phyloP scores from a whole-genome alignment of 202 grass and related monocot genomes.

The Setaria italica region DNA sequence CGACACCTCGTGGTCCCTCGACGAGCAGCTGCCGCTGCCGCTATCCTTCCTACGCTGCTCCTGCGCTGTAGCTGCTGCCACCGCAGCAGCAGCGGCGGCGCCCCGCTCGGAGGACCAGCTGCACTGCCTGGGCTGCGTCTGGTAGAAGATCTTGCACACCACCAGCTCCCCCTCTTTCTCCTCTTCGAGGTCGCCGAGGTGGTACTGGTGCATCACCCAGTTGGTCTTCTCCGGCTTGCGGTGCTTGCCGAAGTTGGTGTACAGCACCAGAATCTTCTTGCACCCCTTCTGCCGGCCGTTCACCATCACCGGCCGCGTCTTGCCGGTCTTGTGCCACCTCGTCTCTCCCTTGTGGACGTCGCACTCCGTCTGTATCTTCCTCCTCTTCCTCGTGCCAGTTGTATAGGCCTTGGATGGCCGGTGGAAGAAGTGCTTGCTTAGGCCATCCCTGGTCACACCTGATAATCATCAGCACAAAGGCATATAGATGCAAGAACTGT shows the following conservation, averaged over 20 bases:
- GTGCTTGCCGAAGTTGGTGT: slow-evolving; percentile 97
- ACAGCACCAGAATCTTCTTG: slow-evolving; percentile 97
- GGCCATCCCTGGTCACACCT: slow-evolving; percentile 92
- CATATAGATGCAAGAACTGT: slow-evolving; percentile 29
- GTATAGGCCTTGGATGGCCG: slow-evolving; percentile 92
- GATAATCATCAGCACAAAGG: slow-evolving; percentile 37
- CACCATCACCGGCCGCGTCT: slow-evolving; percentile 88
- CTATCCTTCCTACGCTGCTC: slow-evolving; percentile 66
- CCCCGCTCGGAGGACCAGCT: slow-evolving; percentile 57
- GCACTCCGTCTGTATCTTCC: slow-evolving; percentile 89
- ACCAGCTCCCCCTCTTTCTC: slow-evolving; percentile 98
- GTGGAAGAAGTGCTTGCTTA: slow-evolving; percentile 97
- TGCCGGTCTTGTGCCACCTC: slow-evolving; percentile 98
- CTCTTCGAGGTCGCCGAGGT: slow-evolving; percentile 89
- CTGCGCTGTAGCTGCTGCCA: slow-evolving; percentile 16
- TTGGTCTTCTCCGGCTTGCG: slow-evolving; percentile 96
- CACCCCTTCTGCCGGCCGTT: slow-evolving; percentile 81
- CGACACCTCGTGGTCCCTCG: slow-evolving; percentile 77
- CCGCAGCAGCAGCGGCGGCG: not conserved
- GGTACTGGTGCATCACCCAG: slow-evolving; percentile 99
- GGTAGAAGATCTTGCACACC: slow-evolving; percentile 97
- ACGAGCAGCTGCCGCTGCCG: slow-evolving; percentile 87
- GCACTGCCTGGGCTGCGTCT: slow-evolving; percentile 94
- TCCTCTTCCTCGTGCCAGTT: slow-evolving; percentile 85
- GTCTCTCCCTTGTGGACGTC: slow-evolving; percentile 89